These are phyloP conservation scores for Neofusicoccum sp. DNA, from an alignment of 2,329 filamentous ascomycete species.

Conservation along the genomic window DNA sequence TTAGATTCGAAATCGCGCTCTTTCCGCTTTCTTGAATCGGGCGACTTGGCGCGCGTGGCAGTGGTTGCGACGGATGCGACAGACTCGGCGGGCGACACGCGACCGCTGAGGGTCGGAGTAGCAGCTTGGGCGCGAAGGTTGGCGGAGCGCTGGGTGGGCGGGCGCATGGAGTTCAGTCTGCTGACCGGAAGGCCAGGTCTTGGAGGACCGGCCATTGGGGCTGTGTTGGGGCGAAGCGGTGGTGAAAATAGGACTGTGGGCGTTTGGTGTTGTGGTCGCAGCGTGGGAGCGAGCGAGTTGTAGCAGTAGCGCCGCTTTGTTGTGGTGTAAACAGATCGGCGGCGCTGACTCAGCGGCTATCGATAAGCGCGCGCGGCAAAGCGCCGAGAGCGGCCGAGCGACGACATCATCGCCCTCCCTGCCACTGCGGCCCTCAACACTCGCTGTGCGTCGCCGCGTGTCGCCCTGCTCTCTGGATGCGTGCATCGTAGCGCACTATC, in stretches of 20 bases:
- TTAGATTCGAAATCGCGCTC: constrained; percentile 76
- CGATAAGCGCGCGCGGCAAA: constrained; percentile 1
- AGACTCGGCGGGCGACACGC: constrained; percentile 70
- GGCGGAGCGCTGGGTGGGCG: constrained; percentile 54
- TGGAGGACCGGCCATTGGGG: constrained; percentile 54
- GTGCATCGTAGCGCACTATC: background rate
- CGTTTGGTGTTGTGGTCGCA: background rate
- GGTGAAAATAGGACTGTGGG: background rate
- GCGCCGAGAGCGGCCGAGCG: background rate
- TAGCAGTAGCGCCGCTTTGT: constrained; percentile 4
- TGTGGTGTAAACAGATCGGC: constrained; percentile 5
- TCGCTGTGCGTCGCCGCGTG: background rate
- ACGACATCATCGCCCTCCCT: constrained; percentile 6
- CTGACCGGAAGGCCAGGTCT: constrained; percentile 52
- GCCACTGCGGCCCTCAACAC: background rate
- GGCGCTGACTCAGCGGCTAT: background rate
- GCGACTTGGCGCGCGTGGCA: constrained; percentile 43
- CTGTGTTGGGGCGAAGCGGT: background rate
- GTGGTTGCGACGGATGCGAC: constrained; percentile 55
- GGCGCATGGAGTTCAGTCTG: constrained; percentile 53
- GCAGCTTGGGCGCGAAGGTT: constrained; percentile 51
- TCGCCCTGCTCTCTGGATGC: background rate
- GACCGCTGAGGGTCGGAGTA: constrained; percentile 45
- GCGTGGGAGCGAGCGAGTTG: background rate
- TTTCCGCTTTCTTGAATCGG: constrained; percentile 69